Evolutionary conservation across 1,139 yeast species (phyloP).

Genomic region (Yarrowia galli): DNA sequence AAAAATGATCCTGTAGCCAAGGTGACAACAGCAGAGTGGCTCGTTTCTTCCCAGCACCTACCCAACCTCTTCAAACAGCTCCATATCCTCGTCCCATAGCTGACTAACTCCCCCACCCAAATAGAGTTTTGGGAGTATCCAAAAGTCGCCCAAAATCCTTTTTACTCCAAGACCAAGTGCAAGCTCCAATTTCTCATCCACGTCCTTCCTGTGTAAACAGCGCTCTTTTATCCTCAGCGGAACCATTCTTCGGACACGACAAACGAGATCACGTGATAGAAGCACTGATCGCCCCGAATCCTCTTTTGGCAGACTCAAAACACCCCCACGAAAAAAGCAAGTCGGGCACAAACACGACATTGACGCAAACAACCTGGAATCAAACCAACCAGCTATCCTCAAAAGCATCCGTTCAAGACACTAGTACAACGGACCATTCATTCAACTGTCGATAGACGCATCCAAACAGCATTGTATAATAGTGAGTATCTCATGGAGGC

Average conservation of each 20-base stretch:
- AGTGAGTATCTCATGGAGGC: constrained; percentile 11
- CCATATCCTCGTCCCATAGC: background rate
- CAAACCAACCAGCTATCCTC: background rate
- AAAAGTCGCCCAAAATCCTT: constrained; percentile 29
- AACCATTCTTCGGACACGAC: constrained; percentile 12
- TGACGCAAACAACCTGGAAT: background rate
- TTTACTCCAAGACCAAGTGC: constrained; percentile 26
- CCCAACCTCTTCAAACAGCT: background rate
- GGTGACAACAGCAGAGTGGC: too few species aligned
- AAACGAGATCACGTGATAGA: background rate
- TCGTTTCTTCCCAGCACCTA: background rate
- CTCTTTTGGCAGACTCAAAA: background rate
- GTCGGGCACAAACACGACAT: constrained; percentile 12
- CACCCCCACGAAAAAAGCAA: background rate
- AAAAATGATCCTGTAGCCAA: too few species aligned
- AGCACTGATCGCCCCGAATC: background rate
- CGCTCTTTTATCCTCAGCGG: background rate
- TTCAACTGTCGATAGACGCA: constrained; percentile 17
- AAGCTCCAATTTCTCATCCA: constrained; percentile 15
- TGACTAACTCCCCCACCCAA: constrained; percentile 35
- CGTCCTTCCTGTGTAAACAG: background rate
- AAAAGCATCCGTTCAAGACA: constrained; percentile 10
- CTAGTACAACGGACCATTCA: background rate
- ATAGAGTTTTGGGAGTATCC: constrained; percentile 22
- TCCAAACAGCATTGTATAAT: constrained; percentile 17